phyloP scores from a whole-genome alignment of 768 basidiomycete species.

The Candolleomyces efflorescens region DNA sequence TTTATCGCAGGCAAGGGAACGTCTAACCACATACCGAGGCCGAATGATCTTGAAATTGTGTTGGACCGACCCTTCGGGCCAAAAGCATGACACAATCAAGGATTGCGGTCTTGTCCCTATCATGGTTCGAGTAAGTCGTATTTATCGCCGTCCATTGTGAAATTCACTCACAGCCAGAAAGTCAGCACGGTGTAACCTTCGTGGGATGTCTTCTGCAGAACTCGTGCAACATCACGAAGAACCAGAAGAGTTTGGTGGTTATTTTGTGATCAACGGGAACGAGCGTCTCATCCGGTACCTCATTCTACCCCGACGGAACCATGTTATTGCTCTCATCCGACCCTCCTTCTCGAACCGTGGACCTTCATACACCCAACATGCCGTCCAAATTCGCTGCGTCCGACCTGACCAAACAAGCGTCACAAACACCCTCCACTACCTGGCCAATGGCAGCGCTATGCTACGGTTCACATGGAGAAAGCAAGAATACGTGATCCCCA shows the following conservation, averaged over 20 bases:
- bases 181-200: slow-evolving; percentile 93
- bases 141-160: not conserved
- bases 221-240: slow-evolving; percentile 92
- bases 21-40: slow-evolving; percentile 87
- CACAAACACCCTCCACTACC: slow-evolving; percentile 97
- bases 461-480: slow-evolving; percentile 95
- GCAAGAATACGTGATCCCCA: slow-evolving; percentile 96
- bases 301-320: slow-evolving; percentile 92
- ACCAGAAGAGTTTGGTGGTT: slow-evolving; percentile 97
- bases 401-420: slow-evolving; percentile 89
- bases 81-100: slow-evolving; percentile 63
- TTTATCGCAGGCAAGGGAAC: slow-evolving; percentile 75
- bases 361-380: slow-evolving; percentile 90
- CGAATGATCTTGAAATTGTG: slow-evolving; percentile 83
- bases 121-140: slow-evolving; percentile 84
- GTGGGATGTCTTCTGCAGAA: slow-evolving; percentile 76
- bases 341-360: slow-evolving; percentile 91
- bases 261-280: slow-evolving; percentile 98
- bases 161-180: slow-evolving; percentile 22
- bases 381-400: slow-evolving; percentile 93
- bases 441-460: slow-evolving; percentile 95
- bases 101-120: slow-evolving; percentile 94
- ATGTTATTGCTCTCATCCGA: slow-evolving; percentile 89
- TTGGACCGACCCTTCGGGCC: slow-evolving; percentile 76
- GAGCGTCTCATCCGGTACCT: slow-evolving; percentile 98